Conservation (phyloP, 78 protist species). For the Emiliania huxleyi region DNA sequence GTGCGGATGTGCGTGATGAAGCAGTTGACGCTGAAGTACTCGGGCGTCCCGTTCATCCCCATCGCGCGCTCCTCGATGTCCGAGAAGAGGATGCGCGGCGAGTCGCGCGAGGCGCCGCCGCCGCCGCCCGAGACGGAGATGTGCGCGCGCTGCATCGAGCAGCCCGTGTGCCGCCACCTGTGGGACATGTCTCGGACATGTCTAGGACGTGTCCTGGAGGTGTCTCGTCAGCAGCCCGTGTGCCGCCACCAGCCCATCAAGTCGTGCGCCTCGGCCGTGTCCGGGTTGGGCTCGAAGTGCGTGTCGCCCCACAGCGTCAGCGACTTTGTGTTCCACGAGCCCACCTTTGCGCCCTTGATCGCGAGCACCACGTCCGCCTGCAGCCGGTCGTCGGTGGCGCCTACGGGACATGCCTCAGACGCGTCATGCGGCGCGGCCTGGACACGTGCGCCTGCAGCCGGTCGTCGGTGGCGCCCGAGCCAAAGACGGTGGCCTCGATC, state of each 20-base stretch:
- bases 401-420: too few relatives aligned
- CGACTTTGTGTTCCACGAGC: conserved; percentile 14
- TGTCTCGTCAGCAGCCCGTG: not conserved
- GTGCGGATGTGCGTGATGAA: not conserved
- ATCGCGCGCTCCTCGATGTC: not conserved
- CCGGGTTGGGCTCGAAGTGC: not conserved
- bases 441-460: not conserved
- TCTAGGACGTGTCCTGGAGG: not conserved
- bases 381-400: not conserved
- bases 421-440: too few relatives aligned
- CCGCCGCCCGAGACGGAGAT: not conserved
- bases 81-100: not conserved
- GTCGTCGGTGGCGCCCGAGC: not conserved
- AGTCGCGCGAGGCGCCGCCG: too few relatives aligned
- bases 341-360: not conserved
- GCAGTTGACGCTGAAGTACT: not conserved
- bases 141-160: not conserved
- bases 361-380: not conserved
- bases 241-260: not conserved
- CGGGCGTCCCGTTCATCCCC: not conserved
- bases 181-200: not conserved
- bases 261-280: not conserved
- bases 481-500: not conserved
- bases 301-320: not conserved
- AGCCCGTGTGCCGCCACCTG: not conserved